Conservation (phyloP, 805 yeast genomes). For the Yueomyces sinensis region DNA sequence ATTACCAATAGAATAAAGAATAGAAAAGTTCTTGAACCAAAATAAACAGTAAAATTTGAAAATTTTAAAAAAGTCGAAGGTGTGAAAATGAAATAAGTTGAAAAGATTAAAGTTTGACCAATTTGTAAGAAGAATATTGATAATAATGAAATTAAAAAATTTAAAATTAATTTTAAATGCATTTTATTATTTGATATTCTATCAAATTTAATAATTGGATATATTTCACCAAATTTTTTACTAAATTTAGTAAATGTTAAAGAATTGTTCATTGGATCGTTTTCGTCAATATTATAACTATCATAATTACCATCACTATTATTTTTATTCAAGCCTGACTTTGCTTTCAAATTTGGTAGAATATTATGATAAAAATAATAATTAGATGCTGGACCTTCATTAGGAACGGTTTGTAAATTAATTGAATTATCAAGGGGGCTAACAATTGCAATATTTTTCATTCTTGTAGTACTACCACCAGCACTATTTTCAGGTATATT, state of each 20-base stretch:
- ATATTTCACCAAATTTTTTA: background rate
- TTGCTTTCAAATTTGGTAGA: background rate
- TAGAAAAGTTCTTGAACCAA: slow-evolving; percentile 21
- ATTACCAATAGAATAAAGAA: slow-evolving; percentile 20
- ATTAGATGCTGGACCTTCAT: background rate
- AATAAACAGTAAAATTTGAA: slow-evolving; percentile 22
- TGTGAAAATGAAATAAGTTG: slow-evolving; percentile 29
- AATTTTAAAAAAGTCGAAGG: slow-evolving; percentile 10
- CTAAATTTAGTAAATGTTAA: background rate
- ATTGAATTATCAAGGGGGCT: background rate
- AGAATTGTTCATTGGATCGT: background rate
- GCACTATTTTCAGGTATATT: background rate
- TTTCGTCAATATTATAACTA: background rate
- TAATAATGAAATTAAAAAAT: slow-evolving; percentile 6
- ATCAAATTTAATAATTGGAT: slow-evolving; percentile 4
- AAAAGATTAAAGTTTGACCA: slow-evolving; percentile 25
- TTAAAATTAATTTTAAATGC: slow-evolving; percentile 5
- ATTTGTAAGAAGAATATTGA: slow-evolving; percentile 13
- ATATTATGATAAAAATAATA: background rate
- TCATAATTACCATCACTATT: background rate
- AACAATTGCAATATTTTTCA: background rate
- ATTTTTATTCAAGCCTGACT: background rate
- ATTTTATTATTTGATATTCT: slow-evolving; percentile 4
- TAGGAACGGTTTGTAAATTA: background rate
- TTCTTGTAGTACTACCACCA: background rate